A percentile compares a stretch with the other conserved stretches of the same genome.
Conservation (phyloP, 495 filamentous ascomycete species). For the Xylaria acuta region DNA sequence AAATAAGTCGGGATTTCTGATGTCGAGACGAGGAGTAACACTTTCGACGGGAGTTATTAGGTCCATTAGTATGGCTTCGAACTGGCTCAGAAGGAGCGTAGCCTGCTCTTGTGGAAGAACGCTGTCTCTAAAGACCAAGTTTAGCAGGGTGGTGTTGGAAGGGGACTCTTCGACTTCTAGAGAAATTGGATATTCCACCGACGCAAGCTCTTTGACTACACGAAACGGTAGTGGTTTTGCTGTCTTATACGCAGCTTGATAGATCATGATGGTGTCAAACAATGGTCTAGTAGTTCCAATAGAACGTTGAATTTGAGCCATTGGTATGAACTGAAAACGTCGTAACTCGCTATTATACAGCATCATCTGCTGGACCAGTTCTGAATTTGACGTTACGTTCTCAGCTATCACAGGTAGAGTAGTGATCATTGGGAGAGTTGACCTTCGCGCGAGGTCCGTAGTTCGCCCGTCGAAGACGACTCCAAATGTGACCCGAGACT, state of each 20-base stretch:
- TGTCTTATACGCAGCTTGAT: conserved; percentile 54
- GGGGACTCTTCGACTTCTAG: conserved; percentile 69
- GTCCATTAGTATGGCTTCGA: conserved; percentile 59
- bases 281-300: conserved; percentile 63
- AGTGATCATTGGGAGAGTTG: conserved; percentile 73
- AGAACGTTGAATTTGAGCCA: conserved; percentile 71
- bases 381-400: conserved; percentile 56
- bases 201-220: conserved; percentile 47
- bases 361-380: conserved; percentile 64
- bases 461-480: conserved; percentile 75
- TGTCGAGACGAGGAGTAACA: conserved; percentile 32
- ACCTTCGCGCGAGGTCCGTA: conserved; percentile 56
- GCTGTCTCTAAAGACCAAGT: conserved; percentile 65
- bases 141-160: conserved; percentile 56
- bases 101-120: conserved; percentile 70
- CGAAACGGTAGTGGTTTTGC: conserved; percentile 31
- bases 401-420: conserved; percentile 70
- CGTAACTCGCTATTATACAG: conserved; percentile 64
- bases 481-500: conserved; percentile 71
- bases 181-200: conserved; percentile 68
- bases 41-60: conserved; percentile 48
- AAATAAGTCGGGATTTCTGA: conserved; percentile 45
- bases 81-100: conserved; percentile 63
- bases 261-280: conserved; percentile 82
- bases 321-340: conserved; percentile 71